A percentile compares a stretch with the other conserved stretches of the same genome.
Evolutionary conservation across 108 stramenopile species (phyloP).

Genomic region (Stephanodiscus triporus): DNA sequence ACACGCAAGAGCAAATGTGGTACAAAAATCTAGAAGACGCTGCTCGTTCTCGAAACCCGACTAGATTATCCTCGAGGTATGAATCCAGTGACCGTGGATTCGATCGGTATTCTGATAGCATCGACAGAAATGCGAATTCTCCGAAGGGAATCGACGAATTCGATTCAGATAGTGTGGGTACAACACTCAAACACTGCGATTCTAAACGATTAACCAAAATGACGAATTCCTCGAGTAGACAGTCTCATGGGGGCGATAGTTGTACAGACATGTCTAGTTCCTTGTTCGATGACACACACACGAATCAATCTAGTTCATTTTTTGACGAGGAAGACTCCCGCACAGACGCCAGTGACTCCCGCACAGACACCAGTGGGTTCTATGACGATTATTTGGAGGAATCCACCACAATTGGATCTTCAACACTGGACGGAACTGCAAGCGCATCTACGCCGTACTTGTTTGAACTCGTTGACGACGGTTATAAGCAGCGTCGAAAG

Average conservation of each 20-base stretch:
- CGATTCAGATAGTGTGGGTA: neutral
- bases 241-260: neutral
- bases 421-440: neutral
- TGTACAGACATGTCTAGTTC: slow-evolving; percentile 12
- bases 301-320: slow-evolving; percentile 18
- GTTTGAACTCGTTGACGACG: slow-evolving; percentile 26
- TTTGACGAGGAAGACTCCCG: slow-evolving; percentile 9
- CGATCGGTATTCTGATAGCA: slow-evolving; percentile 1
- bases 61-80: slow-evolving; percentile 9
- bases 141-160: slow-evolving; percentile 14
- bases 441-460: slow-evolving; percentile 16
- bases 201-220: neutral
- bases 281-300: slow-evolving; percentile 20
- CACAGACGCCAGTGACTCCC: slow-evolving; percentile 6
- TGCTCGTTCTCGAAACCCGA: slow-evolving; percentile 8
- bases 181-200: neutral
- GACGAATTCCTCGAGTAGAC: neutral
- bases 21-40: slow-evolving; percentile 29
- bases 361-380: slow-evolving; percentile 1
- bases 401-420: neutral
- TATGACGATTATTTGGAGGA: slow-evolving; percentile 10
- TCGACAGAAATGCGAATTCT: slow-evolving; percentile 6
- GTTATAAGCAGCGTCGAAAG: slow-evolving; percentile 11
- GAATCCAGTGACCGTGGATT: neutral
- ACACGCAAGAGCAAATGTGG: slow-evolving; percentile 34